A percentile compares a stretch with the other conserved stretches of the same genome.
phyloP scores from a whole-genome alignment of 139 green algal genomes.

The Tetraselmis striata region DNA sequence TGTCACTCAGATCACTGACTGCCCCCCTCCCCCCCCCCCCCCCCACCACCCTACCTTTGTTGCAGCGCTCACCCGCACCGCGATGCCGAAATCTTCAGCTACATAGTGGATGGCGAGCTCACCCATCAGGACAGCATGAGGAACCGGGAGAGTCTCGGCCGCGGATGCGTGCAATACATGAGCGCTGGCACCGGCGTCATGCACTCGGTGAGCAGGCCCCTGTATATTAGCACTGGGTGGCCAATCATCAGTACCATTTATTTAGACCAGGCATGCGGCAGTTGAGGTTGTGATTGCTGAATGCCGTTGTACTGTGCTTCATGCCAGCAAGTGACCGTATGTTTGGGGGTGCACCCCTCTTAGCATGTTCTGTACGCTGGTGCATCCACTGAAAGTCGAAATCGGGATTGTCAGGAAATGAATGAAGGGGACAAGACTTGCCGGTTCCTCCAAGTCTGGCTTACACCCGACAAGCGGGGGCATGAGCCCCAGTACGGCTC shows the following conservation, averaged over 20 bases:
- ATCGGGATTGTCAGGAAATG: too few species aligned
- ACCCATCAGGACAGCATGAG: constrained; percentile 65
- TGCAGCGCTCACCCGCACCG: constrained; percentile 58
- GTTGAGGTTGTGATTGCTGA: too few species aligned
- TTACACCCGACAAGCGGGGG: constrained; percentile 58
- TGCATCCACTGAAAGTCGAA: too few species aligned
- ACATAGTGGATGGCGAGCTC: constrained; percentile 57
- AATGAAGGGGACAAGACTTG: constrained; percentile 55
- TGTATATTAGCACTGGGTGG: neutral
- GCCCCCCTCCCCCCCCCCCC: too few species aligned
- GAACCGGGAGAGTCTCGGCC: constrained; percentile 41
- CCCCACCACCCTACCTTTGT: too few species aligned
- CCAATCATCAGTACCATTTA: too few species aligned
- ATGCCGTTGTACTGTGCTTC: too few species aligned
- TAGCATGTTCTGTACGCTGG: too few species aligned
- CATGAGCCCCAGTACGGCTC: constrained; percentile 55
- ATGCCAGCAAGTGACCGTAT: too few species aligned
- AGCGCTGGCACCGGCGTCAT: constrained; percentile 56
- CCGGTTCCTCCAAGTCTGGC: constrained; percentile 73
- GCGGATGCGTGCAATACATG: constrained; percentile 70
- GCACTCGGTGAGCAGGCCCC: constrained; percentile 36
- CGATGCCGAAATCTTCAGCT: constrained; percentile 72
- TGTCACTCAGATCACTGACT: too few species aligned
- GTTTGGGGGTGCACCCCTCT: too few species aligned
- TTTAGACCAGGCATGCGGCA: too few species aligned